phyloP scores from a whole-genome alignment of 2,329 filamentous ascomycete species.

The Exophiala bonariae region DNA sequence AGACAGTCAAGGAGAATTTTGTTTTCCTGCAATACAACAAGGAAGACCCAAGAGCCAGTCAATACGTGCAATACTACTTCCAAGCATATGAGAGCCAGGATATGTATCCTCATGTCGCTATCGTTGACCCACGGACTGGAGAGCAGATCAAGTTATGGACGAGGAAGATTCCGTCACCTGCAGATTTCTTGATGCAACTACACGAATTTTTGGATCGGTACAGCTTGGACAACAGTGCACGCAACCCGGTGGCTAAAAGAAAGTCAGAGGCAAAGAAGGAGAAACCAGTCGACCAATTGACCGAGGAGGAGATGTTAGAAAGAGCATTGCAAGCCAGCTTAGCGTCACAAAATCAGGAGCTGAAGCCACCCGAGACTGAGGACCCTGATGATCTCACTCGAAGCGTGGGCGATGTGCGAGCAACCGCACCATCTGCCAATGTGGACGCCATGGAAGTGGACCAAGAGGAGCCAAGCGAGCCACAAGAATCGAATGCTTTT shows the following conservation, averaged over 20 bases:
- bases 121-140: slow-evolving; percentile 91
- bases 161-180: slow-evolving; percentile 70
- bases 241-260: slow-evolving; percentile 84
- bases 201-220: slow-evolving; percentile 97
- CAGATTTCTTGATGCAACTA: slow-evolving; percentile 86
- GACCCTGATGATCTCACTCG: slow-evolving; percentile 90
- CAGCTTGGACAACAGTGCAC: slow-evolving; percentile 81
- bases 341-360: slow-evolving; percentile 49
- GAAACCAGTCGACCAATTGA: slow-evolving; percentile 82
- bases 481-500: slow-evolving; percentile 53
- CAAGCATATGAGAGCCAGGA: slow-evolving; percentile 74
- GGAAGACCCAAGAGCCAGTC: slow-evolving; percentile 72
- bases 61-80: slow-evolving; percentile 92
- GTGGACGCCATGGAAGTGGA: slow-evolving; percentile 39
- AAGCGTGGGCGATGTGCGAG: slow-evolving; percentile 54
- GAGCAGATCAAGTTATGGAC: slow-evolving; percentile 98
- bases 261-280: slow-evolving; percentile 69
- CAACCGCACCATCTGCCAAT: slow-evolving; percentile 48
- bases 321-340: slow-evolving; percentile 90
- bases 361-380: slow-evolving; percentile 48
- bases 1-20: slow-evolving; percentile 88
- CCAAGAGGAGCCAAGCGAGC: slow-evolving; percentile 36
- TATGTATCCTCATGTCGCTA: slow-evolving; percentile 93
- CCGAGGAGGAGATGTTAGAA: slow-evolving; percentile 95
- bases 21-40: slow-evolving; percentile 94